Evolutionary conservation across 2,329 filamentous ascomycete genomes (phyloP).

Genomic region (Zymoseptoria passerinii): DNA sequence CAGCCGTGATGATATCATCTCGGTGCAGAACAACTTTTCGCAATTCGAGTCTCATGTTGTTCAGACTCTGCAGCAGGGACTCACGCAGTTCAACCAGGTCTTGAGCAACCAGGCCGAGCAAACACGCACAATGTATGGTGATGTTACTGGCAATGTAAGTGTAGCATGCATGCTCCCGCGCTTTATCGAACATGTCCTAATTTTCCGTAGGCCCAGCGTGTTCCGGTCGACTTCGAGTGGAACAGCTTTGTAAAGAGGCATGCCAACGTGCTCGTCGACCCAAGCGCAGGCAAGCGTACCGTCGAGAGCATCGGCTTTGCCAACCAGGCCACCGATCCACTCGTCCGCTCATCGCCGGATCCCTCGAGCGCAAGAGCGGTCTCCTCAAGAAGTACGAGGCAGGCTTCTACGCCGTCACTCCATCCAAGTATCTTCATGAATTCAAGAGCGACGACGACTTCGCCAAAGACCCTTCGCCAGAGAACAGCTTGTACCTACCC

Average conservation of each 20-base stretch:
- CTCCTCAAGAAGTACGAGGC: slow-evolving; percentile 74
- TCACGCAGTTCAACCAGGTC: slow-evolving; percentile 76
- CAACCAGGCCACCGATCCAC: slow-evolving; percentile 77
- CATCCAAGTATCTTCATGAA: slow-evolving; percentile 83
- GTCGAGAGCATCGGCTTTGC: slow-evolving; percentile 72
- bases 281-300: slow-evolving; percentile 62
- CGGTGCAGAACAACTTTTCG: slow-evolving; percentile 83
- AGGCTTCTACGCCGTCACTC: slow-evolving; percentile 84
- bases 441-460: slow-evolving; percentile 86
- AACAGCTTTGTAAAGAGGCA: slow-evolving; percentile 69
- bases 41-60: slow-evolving; percentile 82
- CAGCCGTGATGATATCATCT: slow-evolving; percentile 81
- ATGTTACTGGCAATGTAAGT: slow-evolving; percentile 60
- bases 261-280: slow-evolving; percentile 65
- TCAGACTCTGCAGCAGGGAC: slow-evolving; percentile 68
- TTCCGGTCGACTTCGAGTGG: slow-evolving; percentile 88
- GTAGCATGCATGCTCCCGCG: not conserved
- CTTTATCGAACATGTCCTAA: not conserved
- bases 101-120: slow-evolving; percentile 74
- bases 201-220: slow-evolving; percentile 52
- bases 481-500: slow-evolving; percentile 83
- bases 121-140: slow-evolving; percentile 68
- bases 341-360: slow-evolving; percentile 76
- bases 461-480: slow-evolving; percentile 65
- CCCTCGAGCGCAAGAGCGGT: slow-evolving; percentile 81